Evolutionary conservation across 1,139 yeast genomes (phyloP).

Genomic region (Pichia sp.): DNA sequence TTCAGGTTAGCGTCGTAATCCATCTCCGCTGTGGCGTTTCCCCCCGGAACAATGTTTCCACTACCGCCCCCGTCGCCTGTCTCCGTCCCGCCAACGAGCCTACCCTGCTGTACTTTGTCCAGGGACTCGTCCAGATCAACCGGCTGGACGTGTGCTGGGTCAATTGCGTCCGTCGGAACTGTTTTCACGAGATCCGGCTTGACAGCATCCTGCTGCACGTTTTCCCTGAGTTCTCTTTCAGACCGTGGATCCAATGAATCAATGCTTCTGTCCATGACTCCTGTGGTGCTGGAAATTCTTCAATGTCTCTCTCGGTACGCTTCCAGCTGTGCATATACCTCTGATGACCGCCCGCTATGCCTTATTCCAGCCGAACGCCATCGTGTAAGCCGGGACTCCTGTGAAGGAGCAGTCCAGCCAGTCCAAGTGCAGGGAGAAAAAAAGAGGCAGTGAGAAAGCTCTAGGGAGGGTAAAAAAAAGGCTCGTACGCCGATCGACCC

Average conservation of each 20-base stretch:
- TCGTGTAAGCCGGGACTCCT: background rate
- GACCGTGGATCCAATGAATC: conserved; percentile 15
- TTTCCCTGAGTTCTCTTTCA: conserved; percentile 5
- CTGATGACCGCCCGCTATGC: background rate
- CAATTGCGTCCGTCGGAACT: background rate
- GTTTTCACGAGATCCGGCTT: background rate
- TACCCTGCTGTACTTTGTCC: background rate
- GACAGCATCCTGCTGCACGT: conserved; percentile 13
- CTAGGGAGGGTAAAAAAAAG: background rate
- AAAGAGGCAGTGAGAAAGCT: background rate
- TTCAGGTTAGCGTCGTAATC: conserved; percentile 21
- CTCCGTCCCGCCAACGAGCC: background rate
- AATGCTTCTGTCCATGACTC: conserved; percentile 11
- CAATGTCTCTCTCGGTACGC: background rate
- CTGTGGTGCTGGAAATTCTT: background rate
- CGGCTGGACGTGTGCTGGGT: background rate
- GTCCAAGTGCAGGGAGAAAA: background rate
- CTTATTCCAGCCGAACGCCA: background rate
- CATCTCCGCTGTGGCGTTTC: background rate
- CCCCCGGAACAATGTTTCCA: background rate
- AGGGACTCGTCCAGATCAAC: background rate
- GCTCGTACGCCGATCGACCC: background rate
- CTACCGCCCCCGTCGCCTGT: background rate
- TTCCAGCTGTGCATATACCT: background rate
- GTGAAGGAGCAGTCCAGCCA: background rate